These are phyloP conservation scores for Striga hermonthica DNA, from an alignment of 305 asterid species.

Conservation along the genomic window DNA sequence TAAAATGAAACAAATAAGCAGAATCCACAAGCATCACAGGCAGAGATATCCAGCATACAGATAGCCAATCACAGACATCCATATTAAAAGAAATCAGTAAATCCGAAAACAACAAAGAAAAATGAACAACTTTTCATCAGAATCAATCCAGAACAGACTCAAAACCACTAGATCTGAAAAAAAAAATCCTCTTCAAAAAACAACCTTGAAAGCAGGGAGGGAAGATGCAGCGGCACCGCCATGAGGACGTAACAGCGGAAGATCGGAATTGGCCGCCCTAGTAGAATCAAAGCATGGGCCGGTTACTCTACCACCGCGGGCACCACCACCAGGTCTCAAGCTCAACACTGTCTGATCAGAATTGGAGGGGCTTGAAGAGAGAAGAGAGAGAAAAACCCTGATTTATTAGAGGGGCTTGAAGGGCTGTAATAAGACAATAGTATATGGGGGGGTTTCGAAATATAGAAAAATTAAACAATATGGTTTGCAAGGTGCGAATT, in stretches of 20 bases:
- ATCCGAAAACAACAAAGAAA: slow-evolving; percentile 5
- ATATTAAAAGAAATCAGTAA: slow-evolving; percentile 10
- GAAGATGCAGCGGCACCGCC: slow-evolving; percentile 47
- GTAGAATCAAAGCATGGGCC: slow-evolving; percentile 71
- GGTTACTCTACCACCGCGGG: slow-evolving; percentile 64
- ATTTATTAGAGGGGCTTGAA: slow-evolving; percentile 24
- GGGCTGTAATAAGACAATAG: slow-evolving; percentile 10
- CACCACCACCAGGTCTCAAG: slow-evolving; percentile 98
- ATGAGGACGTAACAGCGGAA: slow-evolving; percentile 59
- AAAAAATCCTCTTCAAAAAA: slow-evolving; percentile 8
- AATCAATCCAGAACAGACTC: slow-evolving; percentile 3
- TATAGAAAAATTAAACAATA: neutral
- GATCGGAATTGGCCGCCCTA: slow-evolving; percentile 55
- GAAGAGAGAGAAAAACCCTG: slow-evolving; percentile 44
- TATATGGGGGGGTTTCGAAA: slow-evolving; percentile 19
- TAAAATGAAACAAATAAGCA: neutral
- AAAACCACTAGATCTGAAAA: slow-evolving; percentile 38
- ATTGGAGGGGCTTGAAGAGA: too few relatives aligned
- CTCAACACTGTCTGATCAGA: slow-evolving; percentile 87
- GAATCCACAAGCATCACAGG: slow-evolving; percentile 7
- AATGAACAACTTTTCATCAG: neutral
- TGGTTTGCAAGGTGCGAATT: too few relatives aligned
- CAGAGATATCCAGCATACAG: slow-evolving; percentile 1
- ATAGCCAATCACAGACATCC: slow-evolving; percentile 14
- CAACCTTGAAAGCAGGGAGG: slow-evolving; percentile 53